phyloP scores from a whole-genome alignment of 805 yeast species.

The Saccharomycopsis malanga region DNA sequence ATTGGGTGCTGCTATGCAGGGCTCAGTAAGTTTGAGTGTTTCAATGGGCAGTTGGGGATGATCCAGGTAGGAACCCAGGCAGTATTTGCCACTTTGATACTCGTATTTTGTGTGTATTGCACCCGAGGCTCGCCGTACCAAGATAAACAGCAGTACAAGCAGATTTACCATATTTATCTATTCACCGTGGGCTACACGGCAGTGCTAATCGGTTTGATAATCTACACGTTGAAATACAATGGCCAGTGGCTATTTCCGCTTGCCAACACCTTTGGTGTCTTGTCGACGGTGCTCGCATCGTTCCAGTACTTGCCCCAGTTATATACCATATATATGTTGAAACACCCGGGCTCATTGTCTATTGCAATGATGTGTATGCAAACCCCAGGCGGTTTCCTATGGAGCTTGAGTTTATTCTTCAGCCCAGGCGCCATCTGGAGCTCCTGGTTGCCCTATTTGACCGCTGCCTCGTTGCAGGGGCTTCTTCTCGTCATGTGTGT shows the following conservation, averaged over 20 bases:
- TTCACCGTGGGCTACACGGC: constrained; percentile 34
- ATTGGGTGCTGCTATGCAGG: constrained; percentile 49
- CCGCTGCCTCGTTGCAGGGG: constrained; percentile 66
- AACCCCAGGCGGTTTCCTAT: constrained; percentile 82
- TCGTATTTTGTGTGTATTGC: constrained; percentile 45
- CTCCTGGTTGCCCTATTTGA: constrained; percentile 73
- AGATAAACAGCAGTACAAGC: constrained; percentile 37
- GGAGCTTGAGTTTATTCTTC: constrained; percentile 64
- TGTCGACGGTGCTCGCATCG: constrained; percentile 56
- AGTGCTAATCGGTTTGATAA: constrained; percentile 31
- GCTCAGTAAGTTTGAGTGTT: constrained; percentile 48
- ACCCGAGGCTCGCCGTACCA: constrained; percentile 42
- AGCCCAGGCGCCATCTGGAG: constrained; percentile 82
- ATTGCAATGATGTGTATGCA: constrained; percentile 77
- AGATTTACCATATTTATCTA: constrained; percentile 36
- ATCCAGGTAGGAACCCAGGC: constrained; percentile 62
- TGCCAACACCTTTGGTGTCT: constrained; percentile 57
- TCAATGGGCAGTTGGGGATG: constrained; percentile 58
- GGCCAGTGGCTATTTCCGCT: constrained; percentile 28
- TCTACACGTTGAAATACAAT: constrained; percentile 25
- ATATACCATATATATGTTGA: constrained; percentile 56
- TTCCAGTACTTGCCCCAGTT: constrained; percentile 79
- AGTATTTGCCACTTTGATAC: constrained; percentile 48
- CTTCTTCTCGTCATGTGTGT: constrained; percentile 55
- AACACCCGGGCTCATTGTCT: constrained; percentile 76